Base-by-base conservation (phyloP, 2,329 filamentous ascomycete genomes). In the Aureobasidium sp. region DNA sequence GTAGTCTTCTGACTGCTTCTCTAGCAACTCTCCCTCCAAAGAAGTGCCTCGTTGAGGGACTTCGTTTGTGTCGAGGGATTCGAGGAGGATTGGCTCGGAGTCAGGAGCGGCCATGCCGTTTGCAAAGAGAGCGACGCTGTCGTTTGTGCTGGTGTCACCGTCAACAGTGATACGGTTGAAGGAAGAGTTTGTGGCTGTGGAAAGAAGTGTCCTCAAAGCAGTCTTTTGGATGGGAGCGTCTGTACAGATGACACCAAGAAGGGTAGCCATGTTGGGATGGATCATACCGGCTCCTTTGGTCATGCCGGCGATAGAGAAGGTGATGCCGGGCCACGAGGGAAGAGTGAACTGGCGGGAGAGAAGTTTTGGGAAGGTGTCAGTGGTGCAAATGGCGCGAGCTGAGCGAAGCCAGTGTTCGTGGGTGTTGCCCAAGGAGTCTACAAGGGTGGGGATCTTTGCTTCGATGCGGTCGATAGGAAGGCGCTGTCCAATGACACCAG, bases 221-320 rank as follows among this genome's bases (percentile, higher is more conserved):
- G 76, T 72, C 3, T 89, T 80, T 0, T 85, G 81, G 69, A 97
- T 84, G 34, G 91, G 89, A 0, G 88, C 93, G 69, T 99, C 94
- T 15, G 94, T 99, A 70, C 90, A 91, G 70, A 97, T 83, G 64
- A 97, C 88, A 59, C 90, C 91, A 39, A 99, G 85, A 37, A 97
- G 83, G 0, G 94, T 99, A 34, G 91, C 94, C 92, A 99, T 96
- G 79, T 99, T 97, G 52, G 94, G 94, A 72, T 97, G 92, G 74
- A 99, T 96, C 94, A 99, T 99, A 71, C 94, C 94, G 5, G 94
- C 94, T 62, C 94, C 94, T 79, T 99, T 99, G 70, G 93, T 96
- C 85, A 96, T 95, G 68, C 94, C 94, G 13, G 90, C 91, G 54
- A 99, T 88, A 68, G 84, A 83, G 77, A 96, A 99, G 73, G 88